Percentiles rank a stretch among this genome's conserved stretches.
Conservation (phyloP, 2,329 filamentous ascomycete species). For the Penicillium sp. region DNA sequence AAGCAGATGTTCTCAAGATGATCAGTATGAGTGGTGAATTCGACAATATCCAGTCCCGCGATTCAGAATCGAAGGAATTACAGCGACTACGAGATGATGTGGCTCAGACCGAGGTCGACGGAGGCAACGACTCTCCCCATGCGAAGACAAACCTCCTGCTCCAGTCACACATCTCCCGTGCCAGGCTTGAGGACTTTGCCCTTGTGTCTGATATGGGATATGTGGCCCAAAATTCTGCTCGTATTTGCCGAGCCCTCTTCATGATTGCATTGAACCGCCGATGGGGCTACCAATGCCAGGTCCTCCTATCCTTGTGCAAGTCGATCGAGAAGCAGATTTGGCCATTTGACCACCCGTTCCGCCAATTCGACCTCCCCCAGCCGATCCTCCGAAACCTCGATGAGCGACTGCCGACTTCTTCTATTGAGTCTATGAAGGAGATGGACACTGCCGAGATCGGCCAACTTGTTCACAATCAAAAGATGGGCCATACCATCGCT, state of each 20-base stretch:
- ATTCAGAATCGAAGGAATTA: conserved; percentile 89
- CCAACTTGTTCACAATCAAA: conserved; percentile 84
- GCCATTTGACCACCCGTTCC: conserved; percentile 92
- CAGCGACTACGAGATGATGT: conserved; percentile 70
- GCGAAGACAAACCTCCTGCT: conserved; percentile 95
- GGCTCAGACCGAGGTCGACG: conserved; percentile 78
- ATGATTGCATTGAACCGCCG: conserved; percentile 95
- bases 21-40: conserved; percentile 98
- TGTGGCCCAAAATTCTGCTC: conserved; percentile 90
- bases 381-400: conserved; percentile 84
- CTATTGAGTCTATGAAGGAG: conserved; percentile 83
- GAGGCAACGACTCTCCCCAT: conserved; percentile 69
- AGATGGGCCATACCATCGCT: conserved; percentile 79
- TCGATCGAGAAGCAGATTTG: conserved; percentile 96
- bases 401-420: conserved; percentile 71
- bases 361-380: conserved; percentile 89
- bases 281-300: conserved; percentile 94
- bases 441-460: conserved; percentile 95
- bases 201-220: conserved; percentile 91
- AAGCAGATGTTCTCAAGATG: conserved; percentile 94
- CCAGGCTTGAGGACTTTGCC: conserved; percentile 89
- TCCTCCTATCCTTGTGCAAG: conserved; percentile 89
- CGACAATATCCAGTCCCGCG: conserved; percentile 91
- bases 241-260: conserved; percentile 92
- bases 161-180: conserved; percentile 90